Evolutionary conservation across 192 early-diverging fungal genomes (phyloP).

Genomic region (Podila clonocystis): DNA sequence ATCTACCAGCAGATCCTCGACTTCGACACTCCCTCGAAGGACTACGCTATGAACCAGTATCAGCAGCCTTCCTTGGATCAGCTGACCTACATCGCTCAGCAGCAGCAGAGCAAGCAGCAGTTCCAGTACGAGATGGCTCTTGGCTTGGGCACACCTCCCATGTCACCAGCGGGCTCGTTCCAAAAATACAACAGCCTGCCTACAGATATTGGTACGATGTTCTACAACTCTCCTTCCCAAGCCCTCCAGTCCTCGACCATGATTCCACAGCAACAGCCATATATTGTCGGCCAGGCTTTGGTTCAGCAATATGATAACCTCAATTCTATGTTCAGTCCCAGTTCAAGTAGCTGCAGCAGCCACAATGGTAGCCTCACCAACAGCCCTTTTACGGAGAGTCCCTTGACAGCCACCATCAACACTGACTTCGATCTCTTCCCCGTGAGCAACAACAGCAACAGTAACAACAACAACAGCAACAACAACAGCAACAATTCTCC

Average conservation of each 20-base stretch:
- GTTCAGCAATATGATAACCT: constrained; percentile 48
- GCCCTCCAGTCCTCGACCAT: constrained; percentile 13
- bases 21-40: constrained; percentile 10
- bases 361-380: constrained; percentile 36
- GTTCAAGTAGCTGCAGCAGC: constrained; percentile 28
- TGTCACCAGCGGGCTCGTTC: constrained; percentile 35
- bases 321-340: constrained; percentile 48
- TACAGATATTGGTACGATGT: constrained; percentile 30
- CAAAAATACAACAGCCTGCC: constrained; percentile 17
- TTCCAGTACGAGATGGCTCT: constrained; percentile 23
- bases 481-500: background rate
- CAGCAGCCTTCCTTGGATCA: constrained; percentile 1
- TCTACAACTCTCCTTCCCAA: constrained; percentile 20
- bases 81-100: constrained; percentile 1
- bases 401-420: constrained; percentile 19
- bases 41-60: background rate
- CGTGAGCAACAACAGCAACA: background rate
- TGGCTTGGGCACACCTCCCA: constrained; percentile 41
- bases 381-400: constrained; percentile 35
- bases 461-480: background rate
- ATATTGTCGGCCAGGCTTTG: constrained; percentile 22
- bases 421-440: constrained; percentile 47
- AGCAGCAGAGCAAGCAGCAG: constrained; percentile 23
- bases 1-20: constrained; percentile 44
- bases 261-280: constrained; percentile 21